A percentile compares a stretch with the other conserved stretches of the same genome.
Conservation (phyloP, 176 grass and related monocot genomes). For the Hsuehochloa calcarea region DNA sequence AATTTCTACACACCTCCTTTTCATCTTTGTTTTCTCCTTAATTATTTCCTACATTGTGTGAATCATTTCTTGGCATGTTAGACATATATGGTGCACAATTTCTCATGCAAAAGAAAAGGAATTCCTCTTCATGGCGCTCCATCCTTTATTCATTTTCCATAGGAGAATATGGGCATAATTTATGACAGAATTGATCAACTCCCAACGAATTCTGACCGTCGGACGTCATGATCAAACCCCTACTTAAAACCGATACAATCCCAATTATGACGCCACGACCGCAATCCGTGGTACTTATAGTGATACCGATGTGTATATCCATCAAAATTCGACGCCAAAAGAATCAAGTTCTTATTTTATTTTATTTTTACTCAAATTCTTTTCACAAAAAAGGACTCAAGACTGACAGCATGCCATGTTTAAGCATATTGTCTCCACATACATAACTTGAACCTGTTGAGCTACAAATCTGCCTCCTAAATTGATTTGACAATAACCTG, state of each 20-base stretch:
- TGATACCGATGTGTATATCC: slow-evolving; percentile 22
- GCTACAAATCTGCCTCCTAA: slow-evolving; percentile 1
- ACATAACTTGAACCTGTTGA: not conserved
- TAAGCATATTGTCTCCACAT: not conserved
- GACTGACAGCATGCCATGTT: too few relatives aligned
- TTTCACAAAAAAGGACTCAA: not conserved
- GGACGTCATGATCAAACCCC: not conserved
- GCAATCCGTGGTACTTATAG: slow-evolving; percentile 1
- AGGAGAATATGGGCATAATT: slow-evolving; percentile 28
- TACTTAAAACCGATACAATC: slow-evolving; percentile 8
- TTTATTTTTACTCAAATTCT: not conserved
- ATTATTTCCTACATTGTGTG: not conserved
- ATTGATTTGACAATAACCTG: slow-evolving; percentile 36
- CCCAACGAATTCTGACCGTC: slow-evolving; percentile 37
- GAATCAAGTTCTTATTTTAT: not conserved
- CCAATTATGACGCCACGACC: slow-evolving; percentile 27
- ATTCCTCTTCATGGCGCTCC: not conserved
- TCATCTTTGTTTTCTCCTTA: not conserved
- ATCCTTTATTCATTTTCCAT: not conserved
- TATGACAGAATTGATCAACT: slow-evolving; percentile 36
- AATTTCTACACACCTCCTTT: not conserved
- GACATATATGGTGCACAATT: not conserved
- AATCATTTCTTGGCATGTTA: not conserved
- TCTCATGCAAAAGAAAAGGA: not conserved
- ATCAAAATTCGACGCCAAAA: not conserved